Evolutionary conservation across 192 early-diverging fungal species (phyloP).

Genomic region (Coemansia sp.): DNA sequence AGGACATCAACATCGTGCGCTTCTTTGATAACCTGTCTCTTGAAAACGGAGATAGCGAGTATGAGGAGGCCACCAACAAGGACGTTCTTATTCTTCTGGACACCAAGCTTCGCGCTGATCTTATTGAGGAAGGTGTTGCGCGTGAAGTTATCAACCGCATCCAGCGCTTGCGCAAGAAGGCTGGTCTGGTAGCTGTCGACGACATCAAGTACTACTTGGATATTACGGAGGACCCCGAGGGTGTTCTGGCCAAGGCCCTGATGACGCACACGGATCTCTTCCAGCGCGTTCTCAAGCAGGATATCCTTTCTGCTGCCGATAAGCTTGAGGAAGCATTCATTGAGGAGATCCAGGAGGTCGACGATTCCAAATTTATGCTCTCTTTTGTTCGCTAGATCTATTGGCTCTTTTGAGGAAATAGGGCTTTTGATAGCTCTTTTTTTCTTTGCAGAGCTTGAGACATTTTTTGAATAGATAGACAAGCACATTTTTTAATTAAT

Average conservation of each 20-base stretch:
- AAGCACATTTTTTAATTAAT: not conserved
- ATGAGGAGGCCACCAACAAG: conserved; percentile 76
- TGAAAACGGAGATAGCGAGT: conserved; percentile 49
- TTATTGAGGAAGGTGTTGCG: conserved; percentile 88
- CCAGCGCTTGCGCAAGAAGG: conserved; percentile 96
- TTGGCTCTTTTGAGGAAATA: not conserved
- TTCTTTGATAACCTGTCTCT: conserved; percentile 74
- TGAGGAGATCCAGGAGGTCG: conserved; percentile 75
- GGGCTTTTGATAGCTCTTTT: not conserved
- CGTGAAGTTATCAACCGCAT: conserved; percentile 97
- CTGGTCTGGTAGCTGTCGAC: conserved; percentile 83
- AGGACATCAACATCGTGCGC: conserved; percentile 84
- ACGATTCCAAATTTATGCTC: conserved; percentile 76
- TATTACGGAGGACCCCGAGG: conserved; percentile 69
- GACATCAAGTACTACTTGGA: conserved; percentile 82
- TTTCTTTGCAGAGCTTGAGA: not conserved
- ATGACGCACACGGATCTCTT: conserved; percentile 72
- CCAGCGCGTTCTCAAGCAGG: conserved; percentile 71
- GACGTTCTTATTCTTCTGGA: conserved; percentile 90
- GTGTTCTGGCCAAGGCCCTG: conserved; percentile 71
- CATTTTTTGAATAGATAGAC: conserved; percentile 8
- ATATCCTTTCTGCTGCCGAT: conserved; percentile 48
- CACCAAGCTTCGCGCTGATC: conserved; percentile 71
- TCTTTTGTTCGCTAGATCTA: conserved; percentile 51
- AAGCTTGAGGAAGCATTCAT: conserved; percentile 59